Percentiles rank a stretch among this genome's conserved stretches.
These are phyloP conservation scores for Hanseniaspora taiwanica DNA, from an alignment of 805 yeast genomes.

Conservation along the genomic window DNA sequence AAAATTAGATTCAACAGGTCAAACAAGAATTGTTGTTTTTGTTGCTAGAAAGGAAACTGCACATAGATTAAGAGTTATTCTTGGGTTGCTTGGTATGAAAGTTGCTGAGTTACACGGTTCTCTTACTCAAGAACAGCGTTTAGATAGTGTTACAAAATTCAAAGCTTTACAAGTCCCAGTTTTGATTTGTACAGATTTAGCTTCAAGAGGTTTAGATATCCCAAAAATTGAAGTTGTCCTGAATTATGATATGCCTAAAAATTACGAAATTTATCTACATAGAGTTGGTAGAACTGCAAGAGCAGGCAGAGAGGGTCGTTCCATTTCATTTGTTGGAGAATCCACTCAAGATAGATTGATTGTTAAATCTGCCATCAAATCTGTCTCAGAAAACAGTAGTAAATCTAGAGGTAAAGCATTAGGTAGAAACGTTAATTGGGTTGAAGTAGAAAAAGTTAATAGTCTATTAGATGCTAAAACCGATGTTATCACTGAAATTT, in stretches of 20 bases:
- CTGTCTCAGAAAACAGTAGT: conserved; percentile 33
- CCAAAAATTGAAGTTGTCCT: conserved; percentile 93
- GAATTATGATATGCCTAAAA: conserved; percentile 91
- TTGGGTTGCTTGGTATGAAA: conserved; percentile 63
- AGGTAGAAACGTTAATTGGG: conserved; percentile 91
- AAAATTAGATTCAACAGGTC: conserved; percentile 46
- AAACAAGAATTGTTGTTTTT: conserved; percentile 73
- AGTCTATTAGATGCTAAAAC: conserved; percentile 46
- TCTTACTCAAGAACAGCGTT: conserved; percentile 84
- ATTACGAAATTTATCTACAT: conserved; percentile 83
- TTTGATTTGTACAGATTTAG: conserved; percentile 90
- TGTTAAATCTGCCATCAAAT: conserved; percentile 80
- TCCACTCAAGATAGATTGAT: conserved; percentile 72
- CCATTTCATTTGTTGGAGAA: conserved; percentile 91
- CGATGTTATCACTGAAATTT: conserved; percentile 56
- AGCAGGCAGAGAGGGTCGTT: conserved; percentile 93
- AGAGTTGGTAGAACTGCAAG: conserved; percentile 99
- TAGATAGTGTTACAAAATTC: conserved; percentile 69
- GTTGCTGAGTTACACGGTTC: conserved; percentile 79
- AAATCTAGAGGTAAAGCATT: conserved; percentile 45
- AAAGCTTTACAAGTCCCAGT: conserved; percentile 75
- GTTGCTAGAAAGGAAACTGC: conserved; percentile 88
- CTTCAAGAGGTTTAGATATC: conserved; percentile 98
- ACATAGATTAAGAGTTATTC: conserved; percentile 63
- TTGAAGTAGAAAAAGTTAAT: conserved; percentile 57